Evolutionary conservation across 441 rosid genomes (phyloP).

Genomic region (Erodium chrysanthum): DNA sequence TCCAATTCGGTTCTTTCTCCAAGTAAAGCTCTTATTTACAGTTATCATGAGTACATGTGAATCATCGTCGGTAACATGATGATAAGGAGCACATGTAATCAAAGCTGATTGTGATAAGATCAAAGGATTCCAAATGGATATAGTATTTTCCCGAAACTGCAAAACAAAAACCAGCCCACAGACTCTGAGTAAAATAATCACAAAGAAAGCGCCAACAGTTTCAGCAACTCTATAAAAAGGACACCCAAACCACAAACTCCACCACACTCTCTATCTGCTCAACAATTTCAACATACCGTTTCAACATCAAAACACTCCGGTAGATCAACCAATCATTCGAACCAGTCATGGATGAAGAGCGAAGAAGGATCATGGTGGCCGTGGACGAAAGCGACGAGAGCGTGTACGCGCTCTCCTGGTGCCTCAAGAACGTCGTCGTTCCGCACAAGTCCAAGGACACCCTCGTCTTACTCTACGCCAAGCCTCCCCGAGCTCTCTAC

Average conservation of each 20-base stretch:
- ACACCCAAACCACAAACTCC: too few species aligned
- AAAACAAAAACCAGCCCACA: neutral
- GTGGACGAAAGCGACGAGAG: slow-evolving; percentile 58
- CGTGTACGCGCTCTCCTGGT: slow-evolving; percentile 53
- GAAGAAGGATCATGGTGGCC: slow-evolving; percentile 40
- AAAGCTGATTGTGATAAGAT: too few species aligned
- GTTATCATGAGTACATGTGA: too few species aligned
- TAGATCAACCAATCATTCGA: too few species aligned
- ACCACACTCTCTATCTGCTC: too few species aligned
- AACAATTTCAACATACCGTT: too few species aligned
- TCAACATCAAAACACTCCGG: too few species aligned
- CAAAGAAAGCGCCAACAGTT: neutral
- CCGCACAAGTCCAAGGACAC: slow-evolving; percentile 21
- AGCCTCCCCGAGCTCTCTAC: slow-evolving; percentile 31
- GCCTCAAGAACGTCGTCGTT: slow-evolving; percentile 31
- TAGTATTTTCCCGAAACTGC: neutral
- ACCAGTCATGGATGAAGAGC: slow-evolving; percentile 16
- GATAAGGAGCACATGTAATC: too few species aligned
- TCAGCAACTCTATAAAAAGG: neutral
- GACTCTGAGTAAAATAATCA: neutral
- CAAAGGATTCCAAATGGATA: too few species aligned
- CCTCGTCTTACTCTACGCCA: slow-evolving; percentile 40
- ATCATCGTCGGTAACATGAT: too few species aligned
- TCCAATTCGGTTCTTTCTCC: too few species aligned
- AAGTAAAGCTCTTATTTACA: too few species aligned